Evolutionary conservation across 169 alveolate genomes (phyloP).

Genomic region (Cryptosporidium meleagridis): DNA sequence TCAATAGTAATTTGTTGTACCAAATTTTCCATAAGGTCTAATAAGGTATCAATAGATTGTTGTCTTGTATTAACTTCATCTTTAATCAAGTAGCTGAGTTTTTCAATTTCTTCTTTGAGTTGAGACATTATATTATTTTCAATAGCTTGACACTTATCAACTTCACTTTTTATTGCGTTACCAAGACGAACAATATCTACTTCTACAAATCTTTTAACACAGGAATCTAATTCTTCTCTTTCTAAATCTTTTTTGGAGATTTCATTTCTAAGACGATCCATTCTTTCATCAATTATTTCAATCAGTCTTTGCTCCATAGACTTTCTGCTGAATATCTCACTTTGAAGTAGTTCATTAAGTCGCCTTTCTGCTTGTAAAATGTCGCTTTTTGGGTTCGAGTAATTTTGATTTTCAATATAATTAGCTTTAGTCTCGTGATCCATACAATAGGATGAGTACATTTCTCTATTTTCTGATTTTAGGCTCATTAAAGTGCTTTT

Average conservation of each 20-base stretch:
- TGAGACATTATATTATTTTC: conserved; percentile 18
- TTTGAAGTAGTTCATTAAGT: conserved; percentile 49
- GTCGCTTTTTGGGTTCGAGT: not conserved
- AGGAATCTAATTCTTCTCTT: conserved; percentile 53
- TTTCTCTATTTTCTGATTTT: conserved; percentile 1
- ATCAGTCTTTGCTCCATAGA: conserved; percentile 54
- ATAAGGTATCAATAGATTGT: conserved; percentile 61
- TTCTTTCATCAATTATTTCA: conserved; percentile 55
- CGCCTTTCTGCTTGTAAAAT: conserved; percentile 20
- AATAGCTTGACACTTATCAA: conserved; percentile 45
- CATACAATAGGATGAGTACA: not conserved
- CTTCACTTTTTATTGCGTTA: conserved; percentile 48
- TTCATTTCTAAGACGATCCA: conserved; percentile 35
- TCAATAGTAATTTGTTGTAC: conserved; percentile 70
- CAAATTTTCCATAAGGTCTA: conserved; percentile 64
- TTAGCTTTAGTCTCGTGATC: not conserved
- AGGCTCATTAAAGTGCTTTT: not conserved
- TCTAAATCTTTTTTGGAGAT: conserved; percentile 45
- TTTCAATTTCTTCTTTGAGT: conserved; percentile 35
- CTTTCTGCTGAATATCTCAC: conserved; percentile 53
- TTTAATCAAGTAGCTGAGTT: conserved; percentile 10
- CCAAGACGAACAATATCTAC: conserved; percentile 67
- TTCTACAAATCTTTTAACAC: conserved; percentile 69
- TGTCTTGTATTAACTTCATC: conserved; percentile 65
- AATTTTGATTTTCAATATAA: not conserved